A percentile compares a stretch with the other conserved stretches of the same genome.
phyloP scores from a whole-genome alignment of 805 yeast species.

The Danielozyma ontarioensis region DNA sequence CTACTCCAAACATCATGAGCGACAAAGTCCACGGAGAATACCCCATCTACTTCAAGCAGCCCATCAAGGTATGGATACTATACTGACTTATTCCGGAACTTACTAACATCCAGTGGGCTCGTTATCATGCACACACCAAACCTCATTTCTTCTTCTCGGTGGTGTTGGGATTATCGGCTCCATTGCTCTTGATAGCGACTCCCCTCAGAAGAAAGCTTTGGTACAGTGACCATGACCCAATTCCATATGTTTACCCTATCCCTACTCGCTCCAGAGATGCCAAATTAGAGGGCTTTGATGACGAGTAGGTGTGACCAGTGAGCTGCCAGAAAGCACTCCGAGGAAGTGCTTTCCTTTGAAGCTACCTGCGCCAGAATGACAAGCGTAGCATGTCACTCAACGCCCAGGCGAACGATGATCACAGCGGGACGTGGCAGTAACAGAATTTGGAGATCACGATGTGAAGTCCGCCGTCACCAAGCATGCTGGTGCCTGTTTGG shows the following conservation, averaged over 20 bases:
- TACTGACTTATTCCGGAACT: background rate
- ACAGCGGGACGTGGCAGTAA: no score
- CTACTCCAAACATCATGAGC: background rate
- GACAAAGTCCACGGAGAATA: conserved; percentile 43
- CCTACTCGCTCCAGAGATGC: conserved; percentile 51
- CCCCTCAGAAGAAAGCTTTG: conserved; percentile 67
- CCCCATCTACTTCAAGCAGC: conserved; percentile 58
- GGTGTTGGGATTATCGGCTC: conserved; percentile 62
- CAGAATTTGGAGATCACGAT: no score
- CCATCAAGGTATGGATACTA: conserved; percentile 51
- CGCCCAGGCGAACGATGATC: no score
- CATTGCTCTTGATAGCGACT: conserved; percentile 54
- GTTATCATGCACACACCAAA: conserved; percentile 70
- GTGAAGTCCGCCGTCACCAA: no score
- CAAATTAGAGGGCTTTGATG: conserved; percentile 51
- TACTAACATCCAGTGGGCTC: conserved; percentile 47
- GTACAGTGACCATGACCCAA: conserved; percentile 59
- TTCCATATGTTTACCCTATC: conserved; percentile 58
- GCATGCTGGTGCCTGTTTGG: no score
- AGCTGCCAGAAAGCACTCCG: no score
- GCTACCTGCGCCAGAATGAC: no score
- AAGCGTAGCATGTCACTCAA: no score
- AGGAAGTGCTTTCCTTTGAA: no score
- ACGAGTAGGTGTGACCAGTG: no score
- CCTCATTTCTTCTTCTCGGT: conserved; percentile 70